These are phyloP conservation scores for Ceratobasidium sp. DNA, from an alignment of 1,284 basidiomycete species.

Conservation along the genomic window DNA sequence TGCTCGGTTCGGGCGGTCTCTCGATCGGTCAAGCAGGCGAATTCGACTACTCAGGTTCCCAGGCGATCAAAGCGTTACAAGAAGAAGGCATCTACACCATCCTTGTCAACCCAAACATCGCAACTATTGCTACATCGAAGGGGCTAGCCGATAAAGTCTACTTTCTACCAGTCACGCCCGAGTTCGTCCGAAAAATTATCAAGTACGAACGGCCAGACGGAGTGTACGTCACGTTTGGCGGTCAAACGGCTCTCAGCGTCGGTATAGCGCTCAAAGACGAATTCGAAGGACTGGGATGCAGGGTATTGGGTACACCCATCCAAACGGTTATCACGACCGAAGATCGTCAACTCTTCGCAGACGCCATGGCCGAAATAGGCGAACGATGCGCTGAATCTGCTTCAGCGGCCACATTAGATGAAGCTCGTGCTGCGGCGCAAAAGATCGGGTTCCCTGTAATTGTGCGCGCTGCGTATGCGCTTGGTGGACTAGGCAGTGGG, in stretches of 20 bases:
- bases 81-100: constrained; percentile 99
- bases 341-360: constrained; percentile 94
- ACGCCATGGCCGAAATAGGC: constrained; percentile 95
- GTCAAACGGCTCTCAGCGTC: constrained; percentile 96
- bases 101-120: constrained; percentile 98
- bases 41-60: constrained; percentile 99
- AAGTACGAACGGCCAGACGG: constrained; percentile 98
- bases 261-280: constrained; percentile 98
- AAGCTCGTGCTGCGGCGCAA: constrained; percentile 86
- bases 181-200: constrained; percentile 98
- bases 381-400: constrained; percentile 93
- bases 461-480: constrained; percentile 94
- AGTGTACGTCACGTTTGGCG: constrained; percentile 98
- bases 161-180: constrained; percentile 97
- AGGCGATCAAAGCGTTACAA: constrained; percentile 99
- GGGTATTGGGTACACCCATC: constrained; percentile 96
- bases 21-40: constrained; percentile 99
- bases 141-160: constrained; percentile 99
- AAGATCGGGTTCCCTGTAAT: constrained; percentile 97
- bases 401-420: constrained; percentile 86
- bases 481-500: constrained; percentile 94
- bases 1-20: constrained; percentile 97
- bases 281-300: constrained; percentile 87
- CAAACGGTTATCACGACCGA: constrained; percentile 98
- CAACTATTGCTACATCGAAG: constrained; percentile 98